phyloP scores from a whole-genome alignment of 2,329 filamentous ascomycete genomes.

The Trichophaea hybrida region DNA sequence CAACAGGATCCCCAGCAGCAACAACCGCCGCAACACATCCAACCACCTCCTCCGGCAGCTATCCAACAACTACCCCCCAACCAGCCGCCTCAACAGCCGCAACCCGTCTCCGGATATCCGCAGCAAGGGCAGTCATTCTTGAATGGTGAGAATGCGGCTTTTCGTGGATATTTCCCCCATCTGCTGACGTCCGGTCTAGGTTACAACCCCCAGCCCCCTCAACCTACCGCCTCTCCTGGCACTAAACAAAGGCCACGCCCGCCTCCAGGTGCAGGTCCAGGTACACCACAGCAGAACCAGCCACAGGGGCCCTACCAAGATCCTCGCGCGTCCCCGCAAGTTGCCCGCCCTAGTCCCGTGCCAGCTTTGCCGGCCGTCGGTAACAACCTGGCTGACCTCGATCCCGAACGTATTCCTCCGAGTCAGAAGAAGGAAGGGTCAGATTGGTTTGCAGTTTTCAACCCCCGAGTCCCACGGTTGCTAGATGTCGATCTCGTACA shows the following conservation, averaged over 20 bases:
- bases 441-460: constrained; percentile 97
- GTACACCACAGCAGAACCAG: constrained; percentile 83
- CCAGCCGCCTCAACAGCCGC: constrained; percentile 40
- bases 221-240: constrained; percentile 73
- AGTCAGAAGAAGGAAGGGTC: constrained; percentile 49
- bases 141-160: constrained; percentile 40
- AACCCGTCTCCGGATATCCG: constrained; percentile 48
- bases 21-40: constrained; percentile 47
- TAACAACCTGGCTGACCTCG: constrained; percentile 70
- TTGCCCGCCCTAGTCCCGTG: constrained; percentile 60
- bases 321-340: constrained; percentile 65
- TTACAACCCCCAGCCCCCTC: constrained; percentile 59
- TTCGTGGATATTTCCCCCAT: background rate
- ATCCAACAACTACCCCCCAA: constrained; percentile 39
- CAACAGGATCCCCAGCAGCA: constrained; percentile 40
- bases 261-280: constrained; percentile 53
- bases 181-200: constrained; percentile 8
- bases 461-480: constrained; percentile 74
- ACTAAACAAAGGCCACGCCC: constrained; percentile 52
- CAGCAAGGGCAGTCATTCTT: constrained; percentile 40
- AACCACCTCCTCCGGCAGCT: constrained; percentile 56
- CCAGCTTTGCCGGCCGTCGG: constrained; percentile 43
- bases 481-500: constrained; percentile 90
- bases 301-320: constrained; percentile 67
- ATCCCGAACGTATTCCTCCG: constrained; percentile 63